Percentiles rank a stretch among this genome's conserved stretches.
Conservation (phyloP, 1,139 yeast genomes). For the Blastobotrys persicus region DNA sequence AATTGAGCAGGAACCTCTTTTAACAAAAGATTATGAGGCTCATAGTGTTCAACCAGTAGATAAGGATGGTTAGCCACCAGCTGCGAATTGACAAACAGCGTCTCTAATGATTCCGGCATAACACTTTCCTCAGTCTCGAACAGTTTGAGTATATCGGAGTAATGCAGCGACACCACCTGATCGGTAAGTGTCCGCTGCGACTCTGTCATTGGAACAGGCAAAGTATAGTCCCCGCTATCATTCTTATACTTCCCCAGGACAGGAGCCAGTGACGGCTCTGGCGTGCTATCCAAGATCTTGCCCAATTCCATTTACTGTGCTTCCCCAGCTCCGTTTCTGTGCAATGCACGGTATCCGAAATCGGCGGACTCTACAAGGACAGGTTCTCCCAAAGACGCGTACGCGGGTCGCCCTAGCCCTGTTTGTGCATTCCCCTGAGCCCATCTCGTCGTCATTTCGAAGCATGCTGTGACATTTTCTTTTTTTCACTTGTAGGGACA, state of each 20-base stretch:
- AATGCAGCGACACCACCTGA: constrained; percentile 86
- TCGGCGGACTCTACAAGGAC: no score
- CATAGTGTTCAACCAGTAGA: constrained; percentile 73
- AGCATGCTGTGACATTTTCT: no score
- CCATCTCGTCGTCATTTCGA: no score
- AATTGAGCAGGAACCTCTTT: constrained; percentile 75
- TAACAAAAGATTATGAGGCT: constrained; percentile 76
- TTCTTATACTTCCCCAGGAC: neutral
- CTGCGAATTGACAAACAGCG: constrained; percentile 71
- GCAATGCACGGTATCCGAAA: no score
- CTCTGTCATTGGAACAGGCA: constrained; percentile 71
- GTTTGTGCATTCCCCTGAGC: no score
- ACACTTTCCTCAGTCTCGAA: constrained; percentile 64
- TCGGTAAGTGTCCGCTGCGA: constrained; percentile 90
- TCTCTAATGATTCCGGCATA: constrained; percentile 56
- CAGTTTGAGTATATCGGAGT: constrained; percentile 82
- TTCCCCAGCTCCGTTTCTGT: no score
- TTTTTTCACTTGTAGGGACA: no score
- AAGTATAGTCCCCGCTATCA: neutral
- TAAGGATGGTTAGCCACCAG: constrained; percentile 88
- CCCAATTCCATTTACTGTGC: constrained; percentile 87
- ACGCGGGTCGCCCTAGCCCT: no score
- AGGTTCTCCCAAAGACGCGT: no score
- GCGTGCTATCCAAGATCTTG: constrained; percentile 75
- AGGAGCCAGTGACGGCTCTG: constrained; percentile 68